phyloP scores from a whole-genome alignment of 441 rosid species.

The Syzygium malaccense region DNA sequence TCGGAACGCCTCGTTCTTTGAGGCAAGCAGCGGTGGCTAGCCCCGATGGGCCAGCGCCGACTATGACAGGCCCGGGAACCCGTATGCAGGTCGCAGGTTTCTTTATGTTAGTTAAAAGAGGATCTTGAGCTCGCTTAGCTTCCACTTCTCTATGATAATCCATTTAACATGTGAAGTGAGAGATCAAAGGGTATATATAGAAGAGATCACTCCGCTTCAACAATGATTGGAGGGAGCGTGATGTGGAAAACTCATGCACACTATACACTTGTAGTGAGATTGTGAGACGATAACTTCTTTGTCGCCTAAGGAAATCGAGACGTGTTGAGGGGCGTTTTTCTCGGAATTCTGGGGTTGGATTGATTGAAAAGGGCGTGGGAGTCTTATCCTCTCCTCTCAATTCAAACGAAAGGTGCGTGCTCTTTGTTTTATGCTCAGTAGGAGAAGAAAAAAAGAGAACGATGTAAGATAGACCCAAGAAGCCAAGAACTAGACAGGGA shows the following conservation, averaged over 20 bases:
- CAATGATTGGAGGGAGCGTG: neutral
- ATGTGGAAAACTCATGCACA: neutral
- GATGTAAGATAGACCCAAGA: neutral
- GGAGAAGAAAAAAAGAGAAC: conserved; percentile 1
- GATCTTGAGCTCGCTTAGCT: conserved; percentile 57
- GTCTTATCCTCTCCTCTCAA: conserved; percentile 14
- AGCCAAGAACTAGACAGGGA: neutral
- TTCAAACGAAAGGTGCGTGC: conserved; percentile 4
- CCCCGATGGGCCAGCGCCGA: conserved; percentile 91
- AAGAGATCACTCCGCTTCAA: neutral
- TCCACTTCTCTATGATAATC: conserved; percentile 39
- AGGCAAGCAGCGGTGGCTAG: conserved; percentile 72
- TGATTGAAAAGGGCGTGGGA: neutral
- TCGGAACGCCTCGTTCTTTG: conserved; percentile 38
- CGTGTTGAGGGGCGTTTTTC: neutral
- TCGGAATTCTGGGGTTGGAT: neutral
- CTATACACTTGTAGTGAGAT: neutral
- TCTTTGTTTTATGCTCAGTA: conserved; percentile 12
- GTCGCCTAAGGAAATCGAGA: neutral
- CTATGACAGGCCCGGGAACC: conserved; percentile 54
- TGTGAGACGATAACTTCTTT: neutral
- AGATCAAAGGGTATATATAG: neutral
- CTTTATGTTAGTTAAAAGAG: conserved; percentile 15
- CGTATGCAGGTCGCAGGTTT: conserved; percentile 13
- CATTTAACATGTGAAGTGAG: conserved; percentile 19